A percentile compares a stretch with the other conserved stretches of the same genome.
These are phyloP conservation scores for Tricholoma saponaceum DNA, from an alignment of 768 basidiomycete species.

Conservation along the genomic window DNA sequence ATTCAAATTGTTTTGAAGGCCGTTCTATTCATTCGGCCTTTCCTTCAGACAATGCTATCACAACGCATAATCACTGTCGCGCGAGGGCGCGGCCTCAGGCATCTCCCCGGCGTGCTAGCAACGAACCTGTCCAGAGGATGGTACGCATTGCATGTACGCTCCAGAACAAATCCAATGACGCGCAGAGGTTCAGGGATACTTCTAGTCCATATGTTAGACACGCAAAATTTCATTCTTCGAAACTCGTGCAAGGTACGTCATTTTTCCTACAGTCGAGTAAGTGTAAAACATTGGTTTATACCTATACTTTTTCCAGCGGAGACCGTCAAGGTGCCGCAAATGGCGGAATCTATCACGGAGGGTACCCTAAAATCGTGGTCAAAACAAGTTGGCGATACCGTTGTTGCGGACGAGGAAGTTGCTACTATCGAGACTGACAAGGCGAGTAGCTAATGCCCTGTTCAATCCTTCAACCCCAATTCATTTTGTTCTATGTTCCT, in stretches of 20 bases:
- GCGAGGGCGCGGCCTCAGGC: conserved; percentile 49
- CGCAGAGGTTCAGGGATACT: conserved; percentile 34
- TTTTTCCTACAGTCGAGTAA: background rate
- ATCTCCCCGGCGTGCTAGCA: conserved; percentile 26
- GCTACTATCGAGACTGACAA: conserved; percentile 99
- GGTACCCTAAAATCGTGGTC: conserved; percentile 94
- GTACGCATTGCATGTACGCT: conserved; percentile 27
- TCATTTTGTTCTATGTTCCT: background rate
- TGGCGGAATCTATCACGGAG: conserved; percentile 98
- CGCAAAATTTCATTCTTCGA: conserved; percentile 68
- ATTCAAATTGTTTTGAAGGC: no score
- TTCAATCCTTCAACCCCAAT: conserved; percentile 3
- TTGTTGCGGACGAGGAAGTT: conserved; percentile 91
- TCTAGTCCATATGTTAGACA: conserved; percentile 42
- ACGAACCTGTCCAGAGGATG: conserved; percentile 41
- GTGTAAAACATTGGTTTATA: background rate
- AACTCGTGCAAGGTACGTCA: conserved; percentile 60
- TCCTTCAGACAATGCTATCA: conserved; percentile 51
- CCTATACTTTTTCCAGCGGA: conserved; percentile 46
- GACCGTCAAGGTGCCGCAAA: conserved; percentile 92
- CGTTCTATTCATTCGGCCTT: background rate
- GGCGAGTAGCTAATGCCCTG: conserved; percentile 39
- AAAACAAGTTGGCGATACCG: conserved; percentile 89
- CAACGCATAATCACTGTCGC: conserved; percentile 65
- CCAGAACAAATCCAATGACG: conserved; percentile 10